A percentile compares a stretch with the other conserved stretches of the same genome.
These are phyloP conservation scores for Neurospora discreta DNA, from an alignment of 495 filamentous ascomycete species.

Conservation along the genomic window DNA sequence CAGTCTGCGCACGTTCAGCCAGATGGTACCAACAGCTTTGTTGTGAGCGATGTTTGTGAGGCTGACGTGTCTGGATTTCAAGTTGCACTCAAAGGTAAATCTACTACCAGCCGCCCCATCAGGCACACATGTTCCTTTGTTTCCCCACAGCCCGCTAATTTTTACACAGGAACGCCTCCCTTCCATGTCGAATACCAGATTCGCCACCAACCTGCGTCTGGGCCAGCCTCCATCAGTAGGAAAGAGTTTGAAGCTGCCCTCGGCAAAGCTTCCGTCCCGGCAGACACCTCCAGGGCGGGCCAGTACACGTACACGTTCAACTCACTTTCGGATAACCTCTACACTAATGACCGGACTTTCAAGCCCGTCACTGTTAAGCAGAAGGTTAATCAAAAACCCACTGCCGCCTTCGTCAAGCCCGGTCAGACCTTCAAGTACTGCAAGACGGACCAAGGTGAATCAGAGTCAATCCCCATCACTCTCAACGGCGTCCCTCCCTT, in stretches of 20 bases:
- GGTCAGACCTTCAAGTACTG: conserved; percentile 96
- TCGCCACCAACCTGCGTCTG: conserved; percentile 51
- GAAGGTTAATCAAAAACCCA: conserved; percentile 68
- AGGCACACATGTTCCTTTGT: not conserved
- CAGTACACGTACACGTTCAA: conserved; percentile 77
- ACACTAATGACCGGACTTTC: conserved; percentile 60
- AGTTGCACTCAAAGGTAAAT: conserved; percentile 59
- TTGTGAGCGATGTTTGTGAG: conserved; percentile 80
- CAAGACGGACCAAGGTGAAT: conserved; percentile 64
- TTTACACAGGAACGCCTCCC: conserved; percentile 53
- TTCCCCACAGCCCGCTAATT: conserved; percentile 1
- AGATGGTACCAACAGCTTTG: conserved; percentile 33
- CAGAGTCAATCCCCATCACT: conserved; percentile 76
- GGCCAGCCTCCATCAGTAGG: conserved; percentile 45
- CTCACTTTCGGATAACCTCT: conserved; percentile 68
- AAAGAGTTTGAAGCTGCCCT: conserved; percentile 63
- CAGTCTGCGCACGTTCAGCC: conserved; percentile 46
- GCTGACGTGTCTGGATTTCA: conserved; percentile 86
- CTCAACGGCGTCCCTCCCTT: conserved; percentile 82
- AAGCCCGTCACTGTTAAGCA: conserved; percentile 63
- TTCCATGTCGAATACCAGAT: conserved; percentile 76
- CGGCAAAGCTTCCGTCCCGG: conserved; percentile 58
- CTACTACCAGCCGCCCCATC: not conserved
- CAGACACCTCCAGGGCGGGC: conserved; percentile 77
- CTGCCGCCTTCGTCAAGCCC: conserved; percentile 67